Base-by-base conservation (phyloP, 768 basidiomycete genomes). In the Amanita brunnescens region DNA sequence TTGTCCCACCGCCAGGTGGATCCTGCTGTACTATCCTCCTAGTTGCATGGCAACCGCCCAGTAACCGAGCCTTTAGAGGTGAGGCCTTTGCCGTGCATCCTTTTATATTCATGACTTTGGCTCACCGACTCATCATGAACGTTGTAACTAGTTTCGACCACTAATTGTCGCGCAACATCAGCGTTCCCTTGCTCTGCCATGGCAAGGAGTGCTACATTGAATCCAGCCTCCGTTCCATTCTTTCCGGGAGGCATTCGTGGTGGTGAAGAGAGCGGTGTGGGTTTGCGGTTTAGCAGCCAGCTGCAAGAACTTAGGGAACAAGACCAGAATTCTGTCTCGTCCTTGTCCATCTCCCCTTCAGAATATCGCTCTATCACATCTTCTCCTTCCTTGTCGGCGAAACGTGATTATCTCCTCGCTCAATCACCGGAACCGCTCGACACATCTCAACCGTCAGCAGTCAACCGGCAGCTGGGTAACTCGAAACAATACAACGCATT, bases 191-290 rank as follows among this genome's bases (percentile, higher is more conserved):
- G 56, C 54, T 57, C 62, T 70, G 37, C 67, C 63, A 86, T 88
- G 83, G 81, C 85, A 55, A 81, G 80, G 76, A 86, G 81, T 60
- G 83, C 79, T 61, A 76, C 85, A 54, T 71, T 90, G 59, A 89
- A 90, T 67, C 87, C 88, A 57, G 75, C 86, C 55, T 91, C 87
- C 53, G 81, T 81, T 64, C 88, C 88, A 46, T 91, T 91, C 77
- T 88, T 88, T 65, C 88, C 88, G 55, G 85, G 84, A 49, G 76
- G 72, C 60, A 62, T 79, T 58, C 80, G 81, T 57, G 70, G 62
- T 59, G 70, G 81, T 51, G 80, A 83, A 53, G 81, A 83, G 49
- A 70, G 67, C 43, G 62, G 65, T 44, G 66, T 63, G 59, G 69
- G 68, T 53, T 64, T 77, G 39, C 67, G 68, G 49, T 76, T 78